phyloP scores from a whole-genome alignment of 345 rosid genomes.

The Corchorus capsularis region DNA sequence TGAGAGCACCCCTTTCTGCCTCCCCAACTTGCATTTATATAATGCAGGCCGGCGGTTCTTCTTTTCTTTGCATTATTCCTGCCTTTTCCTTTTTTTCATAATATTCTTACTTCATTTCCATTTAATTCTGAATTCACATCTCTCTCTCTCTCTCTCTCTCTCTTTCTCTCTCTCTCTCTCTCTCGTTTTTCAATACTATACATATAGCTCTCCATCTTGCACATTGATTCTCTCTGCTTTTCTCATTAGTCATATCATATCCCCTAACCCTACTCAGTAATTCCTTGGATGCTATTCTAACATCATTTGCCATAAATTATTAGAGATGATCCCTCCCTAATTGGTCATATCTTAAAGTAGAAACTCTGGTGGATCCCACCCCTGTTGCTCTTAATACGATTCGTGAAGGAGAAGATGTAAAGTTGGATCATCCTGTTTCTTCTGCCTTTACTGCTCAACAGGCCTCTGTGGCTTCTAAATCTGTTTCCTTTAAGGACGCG shows the following conservation, averaged over 20 bases:
- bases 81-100: too few species aligned
- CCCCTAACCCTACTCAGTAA: not conserved
- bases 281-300: not conserved
- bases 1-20: slow-evolving; percentile 26
- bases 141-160: not conserved
- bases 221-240: slow-evolving; percentile 21
- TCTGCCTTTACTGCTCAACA: too few species aligned
- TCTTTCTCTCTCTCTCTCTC: not conserved
- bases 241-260: not conserved
- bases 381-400: too few species aligned
- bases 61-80: not conserved
- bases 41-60: not conserved
- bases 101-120: too few species aligned
- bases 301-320: not conserved
- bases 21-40: slow-evolving; percentile 38
- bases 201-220: not conserved
- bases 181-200: not conserved
- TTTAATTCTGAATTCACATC: too few species aligned
- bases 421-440: too few species aligned
- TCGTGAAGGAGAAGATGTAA: too few species aligned
- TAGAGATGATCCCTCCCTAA: too few species aligned
- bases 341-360: too few species aligned
- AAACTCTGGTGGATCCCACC: too few species aligned
- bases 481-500: too few species aligned
- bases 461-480: too few species aligned